A percentile compares a stretch with the other conserved stretches of the same genome.
phyloP scores from a whole-genome alignment of 306 rosid genomes.

The Begonia loranthoides region DNA sequence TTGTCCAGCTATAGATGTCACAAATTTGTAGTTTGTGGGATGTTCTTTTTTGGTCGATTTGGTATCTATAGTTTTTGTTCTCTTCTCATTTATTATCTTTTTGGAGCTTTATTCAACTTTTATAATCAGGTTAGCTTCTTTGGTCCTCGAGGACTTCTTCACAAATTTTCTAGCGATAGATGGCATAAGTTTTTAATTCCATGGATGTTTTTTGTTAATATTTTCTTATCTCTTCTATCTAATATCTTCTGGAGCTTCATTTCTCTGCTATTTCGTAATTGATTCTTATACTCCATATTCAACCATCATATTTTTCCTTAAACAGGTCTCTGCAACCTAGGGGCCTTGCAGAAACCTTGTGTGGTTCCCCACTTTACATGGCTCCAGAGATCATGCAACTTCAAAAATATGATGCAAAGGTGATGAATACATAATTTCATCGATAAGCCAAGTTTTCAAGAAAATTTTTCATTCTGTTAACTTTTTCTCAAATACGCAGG shows the following conservation, averaged over 20 bases:
- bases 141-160: too few species aligned
- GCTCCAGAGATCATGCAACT: conserved; percentile 99
- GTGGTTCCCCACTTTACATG: conserved; percentile 99
- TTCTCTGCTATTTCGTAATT: background rate
- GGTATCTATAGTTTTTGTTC: too few species aligned
- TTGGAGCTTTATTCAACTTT: too few species aligned
- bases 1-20: too few species aligned
- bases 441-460: conserved; percentile 2
- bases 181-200: too few species aligned
- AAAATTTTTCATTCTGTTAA: conserved; percentile 26
- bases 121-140: too few species aligned
- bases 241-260: background rate
- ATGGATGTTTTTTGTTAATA: too few species aligned
- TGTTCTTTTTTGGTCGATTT: too few species aligned
- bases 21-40: too few species aligned
- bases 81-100: too few species aligned
- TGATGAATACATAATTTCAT: conserved; percentile 22
- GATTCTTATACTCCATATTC: background rate
- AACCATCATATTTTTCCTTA: conserved; percentile 10
- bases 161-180: too few species aligned
- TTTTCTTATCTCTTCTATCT: too few species aligned
- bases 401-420: conserved; percentile 98
- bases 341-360: conserved; percentile 96
- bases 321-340: conserved; percentile 86
- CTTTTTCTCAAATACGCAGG: conserved; percentile 55